Conservation (phyloP, 192 early-diverging fungal genomes). For the Gorgonomyces haynaldii region DNA sequence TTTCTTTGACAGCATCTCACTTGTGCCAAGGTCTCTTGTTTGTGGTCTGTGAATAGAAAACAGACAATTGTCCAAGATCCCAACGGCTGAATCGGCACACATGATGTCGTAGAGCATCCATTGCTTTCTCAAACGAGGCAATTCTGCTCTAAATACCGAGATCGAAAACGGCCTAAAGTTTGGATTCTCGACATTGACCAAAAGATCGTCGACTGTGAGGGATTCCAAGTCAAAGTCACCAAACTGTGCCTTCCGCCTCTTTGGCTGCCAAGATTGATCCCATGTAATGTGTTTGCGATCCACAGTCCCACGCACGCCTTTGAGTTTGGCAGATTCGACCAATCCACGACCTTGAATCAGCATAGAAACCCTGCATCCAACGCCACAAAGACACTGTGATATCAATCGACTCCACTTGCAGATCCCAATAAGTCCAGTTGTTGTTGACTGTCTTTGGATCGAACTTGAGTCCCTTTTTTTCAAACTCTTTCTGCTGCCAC, state of each 20-base stretch:
- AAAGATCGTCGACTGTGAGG: constrained; percentile 73
- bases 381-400: constrained; percentile 75
- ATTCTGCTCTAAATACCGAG: constrained; percentile 72
- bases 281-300: constrained; percentile 73
- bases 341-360: constrained; percentile 26
- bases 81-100: constrained; percentile 76
- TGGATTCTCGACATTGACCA: constrained; percentile 76
- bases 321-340: constrained; percentile 68
- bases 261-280: constrained; percentile 54
- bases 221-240: constrained; percentile 78
- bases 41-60: constrained; percentile 88
- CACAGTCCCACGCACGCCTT: constrained; percentile 73
- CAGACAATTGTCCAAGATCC: constrained; percentile 88
- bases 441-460: constrained; percentile 37
- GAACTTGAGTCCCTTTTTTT: constrained; percentile 9
- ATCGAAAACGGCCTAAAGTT: constrained; percentile 78
- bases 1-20: constrained; percentile 1
- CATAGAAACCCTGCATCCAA: constrained; percentile 63
- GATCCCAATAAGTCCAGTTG: constrained; percentile 83
- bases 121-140: constrained; percentile 76
- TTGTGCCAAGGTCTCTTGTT: constrained; percentile 29
- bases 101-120: constrained; percentile 88
- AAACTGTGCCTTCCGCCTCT: constrained; percentile 47
- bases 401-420: constrained; percentile 69
- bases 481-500: constrained; percentile 7